Conservation (phyloP, 192 early-diverging fungal species). For the Coemansia sp. region DNA sequence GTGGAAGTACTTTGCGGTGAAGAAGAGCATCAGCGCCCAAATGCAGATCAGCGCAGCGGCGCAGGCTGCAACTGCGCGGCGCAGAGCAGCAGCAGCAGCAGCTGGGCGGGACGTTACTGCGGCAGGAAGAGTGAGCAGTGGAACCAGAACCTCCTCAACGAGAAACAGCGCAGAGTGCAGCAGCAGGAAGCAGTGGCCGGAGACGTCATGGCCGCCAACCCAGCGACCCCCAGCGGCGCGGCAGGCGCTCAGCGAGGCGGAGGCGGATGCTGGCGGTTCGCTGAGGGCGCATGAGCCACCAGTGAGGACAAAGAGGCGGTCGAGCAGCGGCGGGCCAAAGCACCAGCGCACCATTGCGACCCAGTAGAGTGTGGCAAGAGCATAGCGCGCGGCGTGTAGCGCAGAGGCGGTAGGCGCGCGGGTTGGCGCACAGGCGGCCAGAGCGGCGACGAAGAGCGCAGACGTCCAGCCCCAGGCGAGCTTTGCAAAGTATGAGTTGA, state of each 20-base stretch:
- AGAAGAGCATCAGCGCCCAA: constrained; percentile 76
- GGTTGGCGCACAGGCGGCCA: constrained; percentile 34
- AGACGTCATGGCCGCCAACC: constrained; percentile 81
- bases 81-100: constrained; percentile 7
- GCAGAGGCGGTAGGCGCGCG: constrained; percentile 12
- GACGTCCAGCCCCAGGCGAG: constrained; percentile 88
- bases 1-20: constrained; percentile 82
- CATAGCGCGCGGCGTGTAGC: constrained; percentile 52
- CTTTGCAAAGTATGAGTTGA: constrained; percentile 82
- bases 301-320: constrained; percentile 70
- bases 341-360: constrained; percentile 79
- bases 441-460: constrained; percentile 56
- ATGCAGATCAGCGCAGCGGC: constrained; percentile 56
- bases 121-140: constrained; percentile 20
- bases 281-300: constrained; percentile 61
- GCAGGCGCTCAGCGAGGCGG: constrained; percentile 44
- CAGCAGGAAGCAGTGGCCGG: constrained; percentile 84
- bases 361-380: constrained; percentile 79
- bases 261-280: not conserved
- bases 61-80: constrained; percentile 31
- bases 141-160: constrained; percentile 61
- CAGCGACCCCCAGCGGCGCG: constrained; percentile 63
- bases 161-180: constrained; percentile 74
- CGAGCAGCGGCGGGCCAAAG: constrained; percentile 78
- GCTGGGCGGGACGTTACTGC: constrained; percentile 44